These are phyloP conservation scores for Scheffersomyces lignicola DNA, from an alignment of 1,139 yeast species.

Conservation along the genomic window DNA sequence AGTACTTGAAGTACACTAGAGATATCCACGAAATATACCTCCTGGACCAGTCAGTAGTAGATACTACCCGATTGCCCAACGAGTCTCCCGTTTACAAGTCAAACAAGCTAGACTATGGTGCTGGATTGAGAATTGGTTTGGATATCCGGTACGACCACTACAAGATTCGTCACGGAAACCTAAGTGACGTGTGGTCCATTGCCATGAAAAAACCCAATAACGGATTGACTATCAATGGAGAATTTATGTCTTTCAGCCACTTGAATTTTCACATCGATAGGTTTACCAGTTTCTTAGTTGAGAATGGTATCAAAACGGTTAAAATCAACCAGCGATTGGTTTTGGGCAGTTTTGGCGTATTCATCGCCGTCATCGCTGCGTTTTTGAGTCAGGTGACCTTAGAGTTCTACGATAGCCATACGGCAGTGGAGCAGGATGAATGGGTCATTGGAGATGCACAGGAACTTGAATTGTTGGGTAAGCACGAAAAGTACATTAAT, in stretches of 20 bases:
- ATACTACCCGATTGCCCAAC: slow-evolving; percentile 52
- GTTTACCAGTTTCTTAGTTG: slow-evolving; percentile 17
- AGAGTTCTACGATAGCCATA: slow-evolving; percentile 12
- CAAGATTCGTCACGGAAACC: slow-evolving; percentile 65
- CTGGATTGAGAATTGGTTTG: slow-evolving; percentile 65
- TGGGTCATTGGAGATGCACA: slow-evolving; percentile 10
- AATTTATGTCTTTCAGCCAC: slow-evolving; percentile 15
- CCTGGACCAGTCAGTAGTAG: slow-evolving; percentile 56
- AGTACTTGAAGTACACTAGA: slow-evolving; percentile 22
- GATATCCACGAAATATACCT: slow-evolving; percentile 63
- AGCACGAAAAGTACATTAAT: background rate
- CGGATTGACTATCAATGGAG: slow-evolving; percentile 19
- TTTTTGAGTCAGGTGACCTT: slow-evolving; percentile 15
- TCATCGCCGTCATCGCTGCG: slow-evolving; percentile 32
- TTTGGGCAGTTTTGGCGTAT: slow-evolving; percentile 9
- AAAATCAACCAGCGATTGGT: slow-evolving; percentile 10
- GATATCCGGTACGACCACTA: slow-evolving; percentile 60
- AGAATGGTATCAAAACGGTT: slow-evolving; percentile 19
- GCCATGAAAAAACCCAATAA: slow-evolving; percentile 20
- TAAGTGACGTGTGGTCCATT: slow-evolving; percentile 64
- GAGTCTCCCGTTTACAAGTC: slow-evolving; percentile 71
- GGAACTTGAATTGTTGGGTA: slow-evolving; percentile 7
- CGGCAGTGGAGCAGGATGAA: background rate
- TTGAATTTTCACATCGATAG: slow-evolving; percentile 26
- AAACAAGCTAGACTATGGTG: slow-evolving; percentile 60